phyloP scores from a whole-genome alignment of 192 early-diverging fungal species.

The Coemansia sp. region DNA sequence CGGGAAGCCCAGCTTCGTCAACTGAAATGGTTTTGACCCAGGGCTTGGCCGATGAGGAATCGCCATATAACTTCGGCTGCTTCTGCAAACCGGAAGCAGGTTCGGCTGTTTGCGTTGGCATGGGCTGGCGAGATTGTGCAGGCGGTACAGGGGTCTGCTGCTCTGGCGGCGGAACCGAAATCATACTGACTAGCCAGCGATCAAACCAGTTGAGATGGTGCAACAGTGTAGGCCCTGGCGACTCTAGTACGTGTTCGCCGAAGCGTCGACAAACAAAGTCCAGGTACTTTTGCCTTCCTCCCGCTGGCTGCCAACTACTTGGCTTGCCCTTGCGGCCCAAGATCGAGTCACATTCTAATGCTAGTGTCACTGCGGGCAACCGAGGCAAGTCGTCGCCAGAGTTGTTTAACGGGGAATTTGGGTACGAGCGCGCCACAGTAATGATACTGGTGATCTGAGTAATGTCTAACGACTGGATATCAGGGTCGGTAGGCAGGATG shows the following conservation, averaged over 20 bases:
- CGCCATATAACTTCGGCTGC: background rate
- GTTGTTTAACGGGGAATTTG: background rate
- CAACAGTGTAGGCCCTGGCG: constrained; percentile 28
- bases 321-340: constrained; percentile 34
- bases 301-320: constrained; percentile 29
- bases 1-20: constrained; percentile 28
- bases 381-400: background rate
- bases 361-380: constrained; percentile 15
- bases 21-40: constrained; percentile 38
- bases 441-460: constrained; percentile 22
- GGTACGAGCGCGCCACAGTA: constrained; percentile 23
- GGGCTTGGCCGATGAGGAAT: constrained; percentile 13
- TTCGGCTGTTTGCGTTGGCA: background rate
- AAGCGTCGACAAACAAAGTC: constrained; percentile 27
- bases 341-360: constrained; percentile 28
- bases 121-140: background rate
- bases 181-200: constrained; percentile 37
- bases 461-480: constrained; percentile 31
- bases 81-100: background rate
- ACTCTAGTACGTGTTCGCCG: constrained; percentile 25
- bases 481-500: constrained; percentile 47
- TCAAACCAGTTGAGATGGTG: constrained; percentile 59
- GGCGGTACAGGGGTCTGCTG: background rate
- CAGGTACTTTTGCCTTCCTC: constrained; percentile 15
- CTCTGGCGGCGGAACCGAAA: constrained; percentile 13